Conservation (phyloP, 2,329 filamentous ascomycete genomes). For the Elsinoe fawcettii region DNA sequence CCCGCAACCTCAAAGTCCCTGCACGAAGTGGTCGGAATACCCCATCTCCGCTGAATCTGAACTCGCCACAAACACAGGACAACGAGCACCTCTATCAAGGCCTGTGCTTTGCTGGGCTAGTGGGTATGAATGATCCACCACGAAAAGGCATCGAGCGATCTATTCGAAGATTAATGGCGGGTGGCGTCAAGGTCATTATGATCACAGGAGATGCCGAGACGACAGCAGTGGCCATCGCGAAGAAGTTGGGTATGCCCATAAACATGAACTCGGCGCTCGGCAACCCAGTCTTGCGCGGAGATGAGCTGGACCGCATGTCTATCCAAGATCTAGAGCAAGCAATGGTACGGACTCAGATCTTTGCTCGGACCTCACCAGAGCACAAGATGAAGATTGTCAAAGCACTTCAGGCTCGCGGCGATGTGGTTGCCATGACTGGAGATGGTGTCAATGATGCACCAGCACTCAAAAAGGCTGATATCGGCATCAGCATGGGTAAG, state of each 20-base stretch:
- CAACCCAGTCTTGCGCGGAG: constrained; percentile 70
- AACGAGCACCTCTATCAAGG: constrained; percentile 71
- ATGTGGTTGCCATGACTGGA: constrained; percentile 98
- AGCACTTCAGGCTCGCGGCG: constrained; percentile 82
- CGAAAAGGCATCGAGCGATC: constrained; percentile 82
- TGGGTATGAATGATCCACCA: constrained; percentile 96
- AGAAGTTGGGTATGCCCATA: constrained; percentile 89
- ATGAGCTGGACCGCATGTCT: constrained; percentile 89
- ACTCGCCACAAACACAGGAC: constrained; percentile 35
- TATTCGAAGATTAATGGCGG: constrained; percentile 82
- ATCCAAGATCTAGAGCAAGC: constrained; percentile 75
- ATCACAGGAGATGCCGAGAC: constrained; percentile 96
- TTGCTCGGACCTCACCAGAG: constrained; percentile 90
- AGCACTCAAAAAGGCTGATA: constrained; percentile 92
- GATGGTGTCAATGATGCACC: constrained; percentile 98
- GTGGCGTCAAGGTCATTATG: constrained; percentile 97
- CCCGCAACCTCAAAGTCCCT: constrained; percentile 28
- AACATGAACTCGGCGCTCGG: constrained; percentile 51
- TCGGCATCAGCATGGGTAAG: constrained; percentile 93
- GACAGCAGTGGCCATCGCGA: constrained; percentile 87
- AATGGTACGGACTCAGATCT: constrained; percentile 84
- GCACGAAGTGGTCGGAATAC: constrained; percentile 7
- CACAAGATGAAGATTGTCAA: constrained; percentile 97
- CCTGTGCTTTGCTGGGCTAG: constrained; percentile 81
- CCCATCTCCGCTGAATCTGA: constrained; percentile 38